These are phyloP conservation scores for Fraxinus ornus DNA, from an alignment of 305 asterid genomes.

Conservation along the genomic window DNA sequence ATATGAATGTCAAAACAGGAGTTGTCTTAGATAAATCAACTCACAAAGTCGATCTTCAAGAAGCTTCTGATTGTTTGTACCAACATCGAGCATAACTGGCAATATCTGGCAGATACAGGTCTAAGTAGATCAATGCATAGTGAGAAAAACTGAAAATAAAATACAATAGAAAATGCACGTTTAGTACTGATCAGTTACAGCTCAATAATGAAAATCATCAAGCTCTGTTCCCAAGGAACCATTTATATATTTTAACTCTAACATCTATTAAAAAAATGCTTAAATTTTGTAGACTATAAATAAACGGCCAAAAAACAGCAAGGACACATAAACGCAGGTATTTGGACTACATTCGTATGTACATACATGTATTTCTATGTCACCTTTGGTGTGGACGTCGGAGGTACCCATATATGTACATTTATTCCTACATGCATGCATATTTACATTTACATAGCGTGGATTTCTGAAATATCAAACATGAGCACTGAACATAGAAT, in stretches of 20 bases:
- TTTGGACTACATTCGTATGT: background rate
- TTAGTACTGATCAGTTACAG: background rate
- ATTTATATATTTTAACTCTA: background rate
- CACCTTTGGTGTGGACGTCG: background rate
- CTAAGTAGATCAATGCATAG: slow-evolving; percentile 12
- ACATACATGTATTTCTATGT: background rate
- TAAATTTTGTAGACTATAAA: background rate
- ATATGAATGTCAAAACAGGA: slow-evolving; percentile 9
- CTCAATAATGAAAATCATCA: slow-evolving; percentile 5
- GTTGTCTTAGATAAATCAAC: slow-evolving; percentile 36
- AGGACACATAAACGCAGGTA: background rate
- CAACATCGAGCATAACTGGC: slow-evolving; percentile 98
- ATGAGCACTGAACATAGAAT: slow-evolving; percentile 13
- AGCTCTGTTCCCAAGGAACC: slow-evolving; percentile 14
- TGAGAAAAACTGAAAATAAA: slow-evolving; percentile 10
- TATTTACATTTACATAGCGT: background rate
- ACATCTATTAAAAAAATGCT: background rate
- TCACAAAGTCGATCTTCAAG: slow-evolving; percentile 92
- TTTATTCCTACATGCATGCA: slow-evolving; percentile 10
- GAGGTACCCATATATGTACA: background rate
- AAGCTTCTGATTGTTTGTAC: slow-evolving; percentile 92
- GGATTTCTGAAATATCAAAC: slow-evolving; percentile 13
- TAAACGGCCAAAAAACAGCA: background rate
- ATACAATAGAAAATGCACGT: background rate
- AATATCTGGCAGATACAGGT: slow-evolving; percentile 56